These are phyloP conservation scores for Opeltia flavorubescens DNA, from an alignment of 495 filamentous ascomycete species.

Conservation along the genomic window DNA sequence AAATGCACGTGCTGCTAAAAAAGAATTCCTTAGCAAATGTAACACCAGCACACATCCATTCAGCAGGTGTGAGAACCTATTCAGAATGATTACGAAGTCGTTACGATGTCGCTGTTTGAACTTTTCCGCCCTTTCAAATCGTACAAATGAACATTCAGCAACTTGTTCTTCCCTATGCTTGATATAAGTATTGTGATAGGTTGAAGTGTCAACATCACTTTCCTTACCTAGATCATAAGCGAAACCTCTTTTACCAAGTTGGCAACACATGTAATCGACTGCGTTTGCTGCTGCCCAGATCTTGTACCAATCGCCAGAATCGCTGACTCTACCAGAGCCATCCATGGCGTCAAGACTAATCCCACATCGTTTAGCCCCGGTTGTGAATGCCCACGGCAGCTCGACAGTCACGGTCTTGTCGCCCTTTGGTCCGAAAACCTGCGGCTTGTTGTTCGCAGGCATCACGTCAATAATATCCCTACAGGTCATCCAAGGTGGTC, in stretches of 20 bases:
- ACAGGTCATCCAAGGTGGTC: not conserved
- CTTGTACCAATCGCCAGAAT: not conserved
- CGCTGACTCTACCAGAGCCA: not conserved
- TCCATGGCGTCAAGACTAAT: not conserved
- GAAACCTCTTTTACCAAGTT: not conserved
- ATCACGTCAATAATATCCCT: not conserved
- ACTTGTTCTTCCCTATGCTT: no score
- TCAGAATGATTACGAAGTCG: no score
- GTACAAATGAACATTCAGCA: no score
- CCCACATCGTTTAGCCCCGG: not conserved
- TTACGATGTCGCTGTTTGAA: no score
- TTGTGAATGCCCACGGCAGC: not conserved
- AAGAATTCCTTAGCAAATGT: no score
- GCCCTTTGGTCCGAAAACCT: not conserved
- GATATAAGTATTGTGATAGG: no score
- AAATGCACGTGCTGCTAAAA: no score
- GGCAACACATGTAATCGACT: constrained; percentile 1
- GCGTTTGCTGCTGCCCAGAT: constrained; percentile 4
- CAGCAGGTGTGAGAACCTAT: no score
- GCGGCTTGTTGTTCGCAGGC: not conserved
- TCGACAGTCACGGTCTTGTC: not conserved
- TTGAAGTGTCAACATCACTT: no score
- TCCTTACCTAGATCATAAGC: not conserved
- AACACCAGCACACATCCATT: no score
- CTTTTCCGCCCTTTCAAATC: no score